Evolutionary conservation across 179 eudicot genomes (phyloP).

Genomic region (Pouteria campechiana): DNA sequence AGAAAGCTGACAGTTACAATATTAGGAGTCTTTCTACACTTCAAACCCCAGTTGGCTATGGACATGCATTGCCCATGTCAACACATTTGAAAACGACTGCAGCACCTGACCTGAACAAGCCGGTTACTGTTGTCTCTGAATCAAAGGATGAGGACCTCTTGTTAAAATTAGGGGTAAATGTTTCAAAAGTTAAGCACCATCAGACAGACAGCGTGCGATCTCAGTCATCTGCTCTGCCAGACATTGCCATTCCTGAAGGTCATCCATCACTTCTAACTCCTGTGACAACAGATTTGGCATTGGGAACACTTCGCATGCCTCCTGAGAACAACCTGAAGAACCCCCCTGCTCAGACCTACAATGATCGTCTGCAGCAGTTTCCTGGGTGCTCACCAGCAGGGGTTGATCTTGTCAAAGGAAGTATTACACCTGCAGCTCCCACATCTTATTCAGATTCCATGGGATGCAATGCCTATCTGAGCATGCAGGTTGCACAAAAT

Average conservation of each 20-base stretch:
- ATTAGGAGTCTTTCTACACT: no score
- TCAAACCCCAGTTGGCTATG: no score
- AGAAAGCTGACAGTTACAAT: no score
- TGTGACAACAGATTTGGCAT: conserved; percentile 76
- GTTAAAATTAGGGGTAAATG: conserved; percentile 14
- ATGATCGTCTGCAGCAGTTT: conserved; percentile 9
- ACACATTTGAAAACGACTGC: conserved; percentile 13
- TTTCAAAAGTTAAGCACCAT: conserved; percentile 10
- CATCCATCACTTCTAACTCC: conserved; percentile 20
- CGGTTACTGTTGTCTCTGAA: conserved; percentile 5
- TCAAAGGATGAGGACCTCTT: conserved; percentile 13
- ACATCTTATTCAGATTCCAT: no score
- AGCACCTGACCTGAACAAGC: conserved; percentile 11
- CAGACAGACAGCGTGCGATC: conserved; percentile 11
- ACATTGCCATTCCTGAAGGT: conserved; percentile 14
- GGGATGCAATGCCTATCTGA: no score
- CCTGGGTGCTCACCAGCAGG: conserved; percentile 14
- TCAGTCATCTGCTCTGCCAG: conserved; percentile 9
- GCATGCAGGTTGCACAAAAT: conserved; percentile 12
- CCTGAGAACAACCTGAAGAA: conserved; percentile 12
- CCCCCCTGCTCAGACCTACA: conserved; percentile 8
- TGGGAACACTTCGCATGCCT: conserved; percentile 43
- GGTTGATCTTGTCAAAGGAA: conserved; percentile 6
- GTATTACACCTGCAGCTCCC: no score
- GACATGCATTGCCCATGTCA: no score